Evolutionary conservation across 306 rosid genomes (phyloP), one percentile per base, ranked within the genome.

Genomic region (Leucaena leucocephala): DNA sequence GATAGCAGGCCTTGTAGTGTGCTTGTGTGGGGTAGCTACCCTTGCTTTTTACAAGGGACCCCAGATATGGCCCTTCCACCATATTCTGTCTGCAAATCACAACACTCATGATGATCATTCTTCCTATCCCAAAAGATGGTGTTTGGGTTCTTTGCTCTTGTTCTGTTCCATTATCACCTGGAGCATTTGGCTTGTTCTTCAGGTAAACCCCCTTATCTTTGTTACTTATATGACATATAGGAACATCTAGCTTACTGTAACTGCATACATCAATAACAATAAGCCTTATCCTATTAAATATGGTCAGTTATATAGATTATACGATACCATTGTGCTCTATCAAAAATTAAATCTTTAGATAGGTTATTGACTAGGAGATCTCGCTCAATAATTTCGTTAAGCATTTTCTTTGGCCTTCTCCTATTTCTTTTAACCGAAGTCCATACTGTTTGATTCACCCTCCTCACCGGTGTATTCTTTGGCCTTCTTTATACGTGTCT

Each of bases 11-110:
- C 69, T 89, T 15, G 40, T 78, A 44, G 43, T 85, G 61, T 86
- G 92, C 87, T 36, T 89, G 55, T 79, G 42, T 11, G 97, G 96
- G 17, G 93, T 87, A 19, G 82, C 77, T 9, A 85, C 78, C 45
- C 85, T 92, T 21, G 84, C 90, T n/a, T 80, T 88, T 65, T 92
- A 90, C 84, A 80, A 78, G 65, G 95, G 95, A 46, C 92, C 89
- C 2, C 80, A 85, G 1, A 74, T 87, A 68, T 79, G 81, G 13
- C 85, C 79, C 39, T 17, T 43, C 6, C 81, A 76, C 40, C 80
- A 55, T 72, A 74, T 48, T 45, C 58, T 63, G 19, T 50, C 82
- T 17, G 64, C 78, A 66, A 17, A 64, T 81, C 83, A 76, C 58
- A 16, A 33, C 34, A 27, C 8, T 63, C 74, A 62, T 67, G 83